Evolutionary conservation across 23 red algal species (phyloP), one percentile per base, ranked within the genome.

Genomic region (Gracilaria domingensis): DNA sequence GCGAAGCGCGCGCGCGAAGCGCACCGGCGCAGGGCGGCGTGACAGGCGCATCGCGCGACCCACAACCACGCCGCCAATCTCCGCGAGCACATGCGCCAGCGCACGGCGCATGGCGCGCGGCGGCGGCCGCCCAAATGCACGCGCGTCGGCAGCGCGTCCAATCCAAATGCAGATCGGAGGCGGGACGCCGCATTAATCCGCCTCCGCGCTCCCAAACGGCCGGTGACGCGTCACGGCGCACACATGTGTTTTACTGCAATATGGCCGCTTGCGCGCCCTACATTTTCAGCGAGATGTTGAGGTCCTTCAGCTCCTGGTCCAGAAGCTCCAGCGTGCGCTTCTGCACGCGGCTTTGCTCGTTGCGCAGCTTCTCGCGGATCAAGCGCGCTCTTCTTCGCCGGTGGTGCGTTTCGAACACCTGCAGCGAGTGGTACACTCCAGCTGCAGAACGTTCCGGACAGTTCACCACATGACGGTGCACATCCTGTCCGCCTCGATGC

Each of bases 401-500:
- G 32, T 87, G 83, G 48, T 87, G 40, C 64, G 4, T 28, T 0
- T 44, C 18, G 62, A 87, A 69, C 13, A 28, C 24, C 16, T 12
- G 1, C 39, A 45, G 28, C 38, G 64, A 23, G 4, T 49, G 26
- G 59, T 74, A 89, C 64, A 88, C 37, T 21, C 0, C 8, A 12
- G 38, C 26, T 8, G 32, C 42, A 11, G 28, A 0, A 12, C 32
- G 45, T 25, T 81, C 18, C 14, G 54, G 37, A 36, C 88, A 91
- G 29, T 45, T 45, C 25, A 32, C 44, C 21, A 91, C 88, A 73
- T 91, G 88, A 28, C 32, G n/a, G 36, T 91, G 88, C 28, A 91
- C 38, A 42, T 91, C 88, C 20, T n/a, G 2, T 21, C 17, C 17
- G 13, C 7, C 35, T 18, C 42, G 2, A 25, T 82, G 75, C 18